Evolutionary conservation across 208 protist species (phyloP).

Genomic region (Angomonas deanei): DNA sequence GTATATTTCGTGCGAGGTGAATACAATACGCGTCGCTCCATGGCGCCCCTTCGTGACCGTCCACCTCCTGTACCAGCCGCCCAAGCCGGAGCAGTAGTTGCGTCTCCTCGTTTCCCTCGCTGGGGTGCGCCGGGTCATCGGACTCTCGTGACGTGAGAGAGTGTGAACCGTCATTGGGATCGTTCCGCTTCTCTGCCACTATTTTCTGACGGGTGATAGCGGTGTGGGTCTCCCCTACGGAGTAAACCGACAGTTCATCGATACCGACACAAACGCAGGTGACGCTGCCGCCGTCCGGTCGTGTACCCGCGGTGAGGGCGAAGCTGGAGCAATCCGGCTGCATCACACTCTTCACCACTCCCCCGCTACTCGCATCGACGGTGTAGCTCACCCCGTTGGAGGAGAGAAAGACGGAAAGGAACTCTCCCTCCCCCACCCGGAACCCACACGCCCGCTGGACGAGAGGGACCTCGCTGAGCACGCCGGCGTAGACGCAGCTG

Average conservation of each 20-base stretch:
- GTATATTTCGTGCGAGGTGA: constrained; percentile 27
- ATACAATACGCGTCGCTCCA: constrained; percentile 18
- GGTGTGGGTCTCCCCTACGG: constrained; percentile 28
- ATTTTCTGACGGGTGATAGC: not conserved
- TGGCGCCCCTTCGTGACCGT: not conserved
- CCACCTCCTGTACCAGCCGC: not conserved
- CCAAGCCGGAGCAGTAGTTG: constrained; percentile 26
- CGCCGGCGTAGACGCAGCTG: constrained; percentile 37
- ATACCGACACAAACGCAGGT: constrained; percentile 64
- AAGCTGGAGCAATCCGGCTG: constrained; percentile 71
- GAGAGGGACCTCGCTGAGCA: constrained; percentile 34
- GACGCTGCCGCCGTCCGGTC: constrained; percentile 22
- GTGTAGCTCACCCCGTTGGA: constrained; percentile 61
- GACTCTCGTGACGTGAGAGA: too few relatives aligned
- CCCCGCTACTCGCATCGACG: constrained; percentile 33
- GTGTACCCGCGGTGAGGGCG: constrained; percentile 37
- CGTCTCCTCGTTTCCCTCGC: constrained; percentile 3
- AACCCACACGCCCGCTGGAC: constrained; percentile 57
- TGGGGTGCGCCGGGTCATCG: not conserved
- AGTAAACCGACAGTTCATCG: constrained; percentile 72
- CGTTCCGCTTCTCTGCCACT: too few relatives aligned
- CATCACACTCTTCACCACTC: constrained; percentile 51
- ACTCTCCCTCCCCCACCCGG: constrained; percentile 34
- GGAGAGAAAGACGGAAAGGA: constrained; percentile 57
- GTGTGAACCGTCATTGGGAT: too few relatives aligned